Percentiles rank a stretch among this genome's conserved stretches.
Evolutionary conservation across 192 early-diverging fungal genomes (phyloP).

Genomic region (Umbelopsis ramanniana): DNA sequence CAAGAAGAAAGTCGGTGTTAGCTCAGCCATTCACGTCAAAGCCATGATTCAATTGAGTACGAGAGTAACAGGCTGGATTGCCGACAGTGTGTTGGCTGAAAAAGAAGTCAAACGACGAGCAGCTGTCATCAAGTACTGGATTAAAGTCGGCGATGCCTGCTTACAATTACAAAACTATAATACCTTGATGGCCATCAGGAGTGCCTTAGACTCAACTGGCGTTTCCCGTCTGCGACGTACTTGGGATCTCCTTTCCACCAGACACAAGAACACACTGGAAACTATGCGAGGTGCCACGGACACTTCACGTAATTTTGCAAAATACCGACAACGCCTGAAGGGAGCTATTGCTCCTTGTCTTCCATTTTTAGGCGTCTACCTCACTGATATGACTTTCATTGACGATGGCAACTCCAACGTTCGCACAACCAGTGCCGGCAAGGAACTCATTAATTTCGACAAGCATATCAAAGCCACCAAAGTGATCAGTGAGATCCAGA

Average conservation of each 20-base stretch:
- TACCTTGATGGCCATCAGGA: slow-evolving; percentile 78
- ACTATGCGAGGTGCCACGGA: slow-evolving; percentile 61
- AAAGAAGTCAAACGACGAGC: slow-evolving; percentile 71
- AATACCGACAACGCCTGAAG: slow-evolving; percentile 51
- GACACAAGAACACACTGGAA: slow-evolving; percentile 67
- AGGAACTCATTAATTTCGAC: slow-evolving; percentile 79
- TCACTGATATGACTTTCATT: slow-evolving; percentile 84
- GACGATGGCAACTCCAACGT: slow-evolving; percentile 82
- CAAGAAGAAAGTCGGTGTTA: slow-evolving; percentile 29
- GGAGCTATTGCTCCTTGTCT: slow-evolving; percentile 66
- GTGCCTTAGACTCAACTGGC: slow-evolving; percentile 72
- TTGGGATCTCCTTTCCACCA: slow-evolving; percentile 67
- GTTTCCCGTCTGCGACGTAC: slow-evolving; percentile 74
- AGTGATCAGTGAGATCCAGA: slow-evolving; percentile 73
- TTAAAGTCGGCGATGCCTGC: slow-evolving; percentile 68
- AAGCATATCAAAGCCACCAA: slow-evolving; percentile 67
- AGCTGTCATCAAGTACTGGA: slow-evolving; percentile 73
- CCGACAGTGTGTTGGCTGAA: slow-evolving; percentile 73
- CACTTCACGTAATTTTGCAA: slow-evolving; percentile 68
- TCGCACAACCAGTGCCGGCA: slow-evolving; percentile 45
- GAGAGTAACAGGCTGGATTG: slow-evolving; percentile 74
- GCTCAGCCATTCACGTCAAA: slow-evolving; percentile 47
- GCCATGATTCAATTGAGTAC: slow-evolving; percentile 41
- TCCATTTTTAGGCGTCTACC: slow-evolving; percentile 79
- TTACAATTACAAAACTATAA: slow-evolving; percentile 70